Percentiles rank a stretch among this genome's conserved stretches.
phyloP scores from a whole-genome alignment of 2,329 filamentous ascomycete genomes.

The Clonostachys sp. region DNA sequence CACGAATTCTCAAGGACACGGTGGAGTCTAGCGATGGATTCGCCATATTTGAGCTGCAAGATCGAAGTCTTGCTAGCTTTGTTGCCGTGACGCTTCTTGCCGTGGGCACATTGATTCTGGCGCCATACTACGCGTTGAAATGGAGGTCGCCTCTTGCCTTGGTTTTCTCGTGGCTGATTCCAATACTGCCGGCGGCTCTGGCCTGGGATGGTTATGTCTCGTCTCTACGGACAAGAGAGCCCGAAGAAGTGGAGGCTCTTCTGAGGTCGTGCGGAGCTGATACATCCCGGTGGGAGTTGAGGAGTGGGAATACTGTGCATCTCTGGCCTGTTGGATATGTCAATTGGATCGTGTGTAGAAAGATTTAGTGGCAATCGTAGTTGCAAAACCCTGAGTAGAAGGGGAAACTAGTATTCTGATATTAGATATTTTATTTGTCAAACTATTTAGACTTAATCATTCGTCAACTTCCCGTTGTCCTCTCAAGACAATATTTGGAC shows the following conservation, averaged over 20 bases:
- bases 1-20: slow-evolving; percentile 57
- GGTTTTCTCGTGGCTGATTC: slow-evolving; percentile 62
- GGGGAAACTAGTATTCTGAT: too few species aligned
- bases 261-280: slow-evolving; percentile 45
- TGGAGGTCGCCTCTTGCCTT: slow-evolving; percentile 49
- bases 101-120: slow-evolving; percentile 41
- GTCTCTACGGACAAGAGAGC: slow-evolving; percentile 60
- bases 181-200: slow-evolving; percentile 62
- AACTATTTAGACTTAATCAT: too few species aligned
- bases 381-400: too few species aligned
- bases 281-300: slow-evolving; percentile 40
- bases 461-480: too few species aligned
- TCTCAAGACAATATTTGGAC: too few species aligned
- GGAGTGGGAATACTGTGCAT: slow-evolving; percentile 38
- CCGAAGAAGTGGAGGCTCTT: slow-evolving; percentile 58
- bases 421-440: too few species aligned
- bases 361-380: too few species aligned
- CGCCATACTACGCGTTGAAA: slow-evolving; percentile 48
- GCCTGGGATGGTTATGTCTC: slow-evolving; percentile 67
- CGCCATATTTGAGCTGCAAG: slow-evolving; percentile 72
- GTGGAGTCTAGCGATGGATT: slow-evolving; percentile 62
- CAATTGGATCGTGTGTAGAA: slow-evolving; percentile 43
- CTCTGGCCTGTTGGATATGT: slow-evolving; percentile 46
- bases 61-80: slow-evolving; percentile 51
- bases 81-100: slow-evolving; percentile 49